These are phyloP conservation scores for Alternaria viburni DNA, from an alignment of 2,329 filamentous ascomycete species.

Conservation along the genomic window DNA sequence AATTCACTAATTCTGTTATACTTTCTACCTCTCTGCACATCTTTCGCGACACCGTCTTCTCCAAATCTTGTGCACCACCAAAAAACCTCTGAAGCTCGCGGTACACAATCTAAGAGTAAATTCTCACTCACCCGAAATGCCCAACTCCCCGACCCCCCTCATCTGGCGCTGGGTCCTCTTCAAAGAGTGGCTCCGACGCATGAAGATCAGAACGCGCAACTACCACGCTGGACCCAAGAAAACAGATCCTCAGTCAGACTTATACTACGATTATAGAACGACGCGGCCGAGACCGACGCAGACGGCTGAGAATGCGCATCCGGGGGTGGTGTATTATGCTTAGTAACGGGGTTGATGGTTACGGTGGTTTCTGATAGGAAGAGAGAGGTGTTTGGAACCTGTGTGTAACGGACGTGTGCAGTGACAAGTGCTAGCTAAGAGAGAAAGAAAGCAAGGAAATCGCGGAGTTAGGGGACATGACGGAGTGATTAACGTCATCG, in stretches of 20 bases:
- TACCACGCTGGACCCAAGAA: neutral
- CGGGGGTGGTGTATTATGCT: neutral
- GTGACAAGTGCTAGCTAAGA: neutral
- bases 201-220: neutral
- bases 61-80: neutral
- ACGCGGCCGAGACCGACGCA: neutral
- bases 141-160: neutral
- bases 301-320: neutral
- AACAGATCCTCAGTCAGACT: neutral
- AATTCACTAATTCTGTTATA: neutral
- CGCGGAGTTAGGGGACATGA: neutral
- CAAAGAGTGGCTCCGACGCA: constrained; percentile 2
- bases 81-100: neutral
- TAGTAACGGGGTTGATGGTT: neutral
- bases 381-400: neutral
- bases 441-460: neutral
- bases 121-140: neutral
- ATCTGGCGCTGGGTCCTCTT: neutral
- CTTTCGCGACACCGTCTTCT: neutral
- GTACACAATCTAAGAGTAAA: neutral
- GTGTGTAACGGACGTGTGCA: neutral
- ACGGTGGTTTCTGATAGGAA: neutral
- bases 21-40: neutral
- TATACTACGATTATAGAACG: constrained; percentile 7
- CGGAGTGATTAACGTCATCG: neutral